Evolutionary conservation across 2,329 filamentous ascomycete genomes (phyloP), one percentile per base, ranked within the genome.

Genomic region (Cladophialophora bantiana): DNA sequence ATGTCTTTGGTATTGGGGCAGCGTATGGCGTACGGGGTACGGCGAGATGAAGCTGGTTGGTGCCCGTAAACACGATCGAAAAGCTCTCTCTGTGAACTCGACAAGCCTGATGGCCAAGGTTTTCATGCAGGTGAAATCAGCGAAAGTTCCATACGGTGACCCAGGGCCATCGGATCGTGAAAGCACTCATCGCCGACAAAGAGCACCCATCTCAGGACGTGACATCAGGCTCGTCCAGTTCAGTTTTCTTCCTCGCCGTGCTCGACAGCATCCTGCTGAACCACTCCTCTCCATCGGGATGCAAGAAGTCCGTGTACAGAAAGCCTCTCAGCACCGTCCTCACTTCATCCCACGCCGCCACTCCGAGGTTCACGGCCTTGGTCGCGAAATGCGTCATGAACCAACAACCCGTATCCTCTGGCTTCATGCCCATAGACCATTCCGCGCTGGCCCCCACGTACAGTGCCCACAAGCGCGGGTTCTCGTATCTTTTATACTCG

Each of bases 371-470:
- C 12, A 58, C 20, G 38, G 55, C 55, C 9, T 58, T 58, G 20
- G 26, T 13, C 3, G 35, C 55, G 9, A 58, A 40, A 10, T 58
- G 35, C 3, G 20, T 20, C 2, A 36, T 58, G 55, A 58, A 58
- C 55, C 55, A 58, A n/a, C 38, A 35, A 2, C 18, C 38, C n/a
- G 10, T 35, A 0, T 57, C 38, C 2, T 58, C 55, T 1, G 36
- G 55, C 9, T 40, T 42, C 55, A 26, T 42, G 34, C 26, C 55
- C 55, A 58, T 42, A 12, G 31, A 58, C 18, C 12, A 26, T 45
- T 58, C 55, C 10, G 55, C 55, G 13, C 18, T 32, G 20, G 55
- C 55, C 26, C 55, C 55, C 15, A 58, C 55, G 26, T 58, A 58
- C 36, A 58, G 26, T 7, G 55, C 55, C 55, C 55, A 58, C 7